Base-by-base conservation (phyloP, 805 yeast genomes). In the Kluyveromyces aestuarii region DNA sequence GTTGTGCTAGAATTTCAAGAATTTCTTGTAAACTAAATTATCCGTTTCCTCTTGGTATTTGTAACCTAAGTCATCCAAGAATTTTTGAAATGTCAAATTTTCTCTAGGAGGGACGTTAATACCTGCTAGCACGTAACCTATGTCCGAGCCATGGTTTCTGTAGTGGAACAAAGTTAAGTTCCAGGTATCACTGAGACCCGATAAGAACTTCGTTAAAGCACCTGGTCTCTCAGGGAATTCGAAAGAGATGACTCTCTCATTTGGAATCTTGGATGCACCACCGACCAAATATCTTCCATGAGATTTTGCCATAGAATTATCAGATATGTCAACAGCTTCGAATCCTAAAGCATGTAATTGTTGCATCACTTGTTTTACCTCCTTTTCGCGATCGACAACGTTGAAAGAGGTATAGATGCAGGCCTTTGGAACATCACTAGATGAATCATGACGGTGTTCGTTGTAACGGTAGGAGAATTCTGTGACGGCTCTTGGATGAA, bases 171-270 rank as follows among this genome's bases (percentile, higher is more conserved):
- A 70, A 1, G 97, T 85, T 52, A 93, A 80, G 63, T 93, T 93
- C 97, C 98, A 93, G 45, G 81, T 80, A 25, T 76, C 74, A 59
- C 83, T 79, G 62, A 93, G 68, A 16, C 82, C 75, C 27, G 75
- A 76, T 60, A 93, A 74, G 70, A 93, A 93, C 50, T 78, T 84
- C 27, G 84, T 79, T 60, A 93, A 74, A 1, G 99, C 97, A 44
- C 96, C 96, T 2, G 99, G 98, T 61, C 93, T 82, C 63, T 93
- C 99, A 13, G 99, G 99, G 73, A 93, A 95, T 67, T 89, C 96
- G 60, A 93, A 93, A 44, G 84, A 76, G 57, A 81, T 79, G 36
- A 93, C 68, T 58, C 83, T 81, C 68, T 93, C 99, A 55, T 87
- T 75, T 27, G 79, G 74, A 17, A 86, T 80, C 19, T 73, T 68